Percentiles rank a stretch among this genome's conserved stretches.
Evolutionary conservation across 2,329 filamentous ascomycete species (phyloP).

Genomic region (Colletotrichum sp.): DNA sequence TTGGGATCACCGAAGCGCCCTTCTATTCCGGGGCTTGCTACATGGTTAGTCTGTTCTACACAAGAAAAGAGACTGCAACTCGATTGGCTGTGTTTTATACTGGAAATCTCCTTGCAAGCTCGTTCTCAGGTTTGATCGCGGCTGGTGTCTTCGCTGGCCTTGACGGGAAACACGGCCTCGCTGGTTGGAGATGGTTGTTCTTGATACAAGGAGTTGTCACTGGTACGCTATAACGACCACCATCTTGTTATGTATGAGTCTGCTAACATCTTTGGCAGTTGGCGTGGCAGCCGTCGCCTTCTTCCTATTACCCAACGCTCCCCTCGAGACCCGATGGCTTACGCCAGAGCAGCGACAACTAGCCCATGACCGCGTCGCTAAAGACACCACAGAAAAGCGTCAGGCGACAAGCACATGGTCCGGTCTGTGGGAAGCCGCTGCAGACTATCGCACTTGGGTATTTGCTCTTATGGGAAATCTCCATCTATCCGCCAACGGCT

Average conservation of each 20-base stretch:
- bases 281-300: slow-evolving; percentile 26
- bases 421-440: slow-evolving; percentile 47
- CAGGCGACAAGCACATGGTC: slow-evolving; percentile 42
- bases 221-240: not conserved
- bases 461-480: slow-evolving; percentile 56
- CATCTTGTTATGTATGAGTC: not conserved
- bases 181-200: slow-evolving; percentile 44
- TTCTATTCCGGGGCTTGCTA: slow-evolving; percentile 21
- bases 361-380: slow-evolving; percentile 35
- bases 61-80: slow-evolving; percentile 17
- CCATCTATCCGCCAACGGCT: slow-evolving; percentile 52
- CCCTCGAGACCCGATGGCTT: slow-evolving; percentile 40
- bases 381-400: slow-evolving; percentile 35
- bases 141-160: slow-evolving; percentile 48
- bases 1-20: slow-evolving; percentile 17
- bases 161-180: slow-evolving; percentile 39
- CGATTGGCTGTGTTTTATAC: slow-evolving; percentile 49
- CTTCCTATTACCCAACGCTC: slow-evolving; percentile 29
- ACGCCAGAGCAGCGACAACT: slow-evolving; percentile 45
- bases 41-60: slow-evolving; percentile 21
- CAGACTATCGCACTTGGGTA: slow-evolving; percentile 52
- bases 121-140: slow-evolving; percentile 47
- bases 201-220: not conserved
- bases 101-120: slow-evolving; percentile 48
- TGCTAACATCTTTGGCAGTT: not conserved